Evolutionary conservation across 169 alveolate genomes (phyloP).

Genomic region (Theileria orientalis): DNA sequence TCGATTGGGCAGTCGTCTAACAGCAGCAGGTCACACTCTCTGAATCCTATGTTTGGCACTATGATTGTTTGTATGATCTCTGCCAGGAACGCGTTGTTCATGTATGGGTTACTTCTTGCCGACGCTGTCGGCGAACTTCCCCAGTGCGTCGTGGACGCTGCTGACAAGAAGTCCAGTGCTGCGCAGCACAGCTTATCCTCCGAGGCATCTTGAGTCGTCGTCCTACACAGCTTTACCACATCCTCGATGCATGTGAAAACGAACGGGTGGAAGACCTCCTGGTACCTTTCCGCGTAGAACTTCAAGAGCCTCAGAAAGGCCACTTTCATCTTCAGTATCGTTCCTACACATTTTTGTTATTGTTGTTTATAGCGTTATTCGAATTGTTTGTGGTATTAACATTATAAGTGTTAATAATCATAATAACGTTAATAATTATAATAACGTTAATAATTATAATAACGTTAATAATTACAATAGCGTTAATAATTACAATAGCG

Average conservation of each 20-base stretch:
- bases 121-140: slow-evolving; percentile 19
- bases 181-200: slow-evolving; percentile 57
- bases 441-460: too few species aligned
- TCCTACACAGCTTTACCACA: slow-evolving; percentile 37
- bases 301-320: slow-evolving; percentile 50
- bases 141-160: slow-evolving; percentile 61
- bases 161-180: slow-evolving; percentile 53
- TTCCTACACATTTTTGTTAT: neutral
- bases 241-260: slow-evolving; percentile 60
- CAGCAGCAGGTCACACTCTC: slow-evolving; percentile 55
- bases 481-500: neutral
- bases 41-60: slow-evolving; percentile 62
- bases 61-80: slow-evolving; percentile 50
- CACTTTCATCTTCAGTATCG: slow-evolving; percentile 28
- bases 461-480: too few species aligned
- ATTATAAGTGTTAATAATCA: too few species aligned
- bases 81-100: slow-evolving; percentile 45
- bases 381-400: neutral
- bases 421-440: too few species aligned
- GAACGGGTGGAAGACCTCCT: slow-evolving; percentile 57
- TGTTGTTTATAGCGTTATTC: neutral
- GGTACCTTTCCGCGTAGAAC: slow-evolving; percentile 65
- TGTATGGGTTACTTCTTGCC: slow-evolving; percentile 48
- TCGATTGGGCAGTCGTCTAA: slow-evolving; percentile 58
- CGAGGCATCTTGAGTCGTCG: slow-evolving; percentile 24